Conservation (phyloP, 495 filamentous ascomycete species). For the Lasiosphaeria hispida region DNA sequence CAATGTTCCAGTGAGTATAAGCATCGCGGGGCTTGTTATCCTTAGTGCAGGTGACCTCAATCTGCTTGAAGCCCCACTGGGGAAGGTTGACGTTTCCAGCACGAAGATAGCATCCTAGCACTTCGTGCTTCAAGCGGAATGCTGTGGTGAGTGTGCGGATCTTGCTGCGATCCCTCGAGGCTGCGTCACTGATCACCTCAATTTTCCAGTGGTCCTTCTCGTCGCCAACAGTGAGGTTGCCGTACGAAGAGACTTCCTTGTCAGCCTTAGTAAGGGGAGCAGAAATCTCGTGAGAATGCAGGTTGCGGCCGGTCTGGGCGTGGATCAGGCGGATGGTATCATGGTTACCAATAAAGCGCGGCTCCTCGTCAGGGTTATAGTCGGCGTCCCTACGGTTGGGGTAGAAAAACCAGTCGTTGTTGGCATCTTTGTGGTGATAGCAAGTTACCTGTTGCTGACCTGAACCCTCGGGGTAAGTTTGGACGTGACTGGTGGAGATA, state of each 20-base stretch:
- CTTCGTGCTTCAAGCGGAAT: conserved; percentile 82
- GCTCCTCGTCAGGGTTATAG: conserved; percentile 66
- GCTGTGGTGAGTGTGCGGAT: conserved; percentile 90
- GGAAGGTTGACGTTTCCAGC: conserved; percentile 96
- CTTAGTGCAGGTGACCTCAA: conserved; percentile 93
- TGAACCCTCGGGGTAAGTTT: conserved; percentile 93
- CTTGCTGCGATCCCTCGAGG: conserved; percentile 79
- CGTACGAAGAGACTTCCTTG: conserved; percentile 90
- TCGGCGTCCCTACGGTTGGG: conserved; percentile 75
- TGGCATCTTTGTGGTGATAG: conserved; percentile 99
- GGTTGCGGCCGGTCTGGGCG: conserved; percentile 90
- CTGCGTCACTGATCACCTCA: conserved; percentile 86
- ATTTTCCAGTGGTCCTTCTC: conserved; percentile 98
- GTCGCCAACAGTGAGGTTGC: conserved; percentile 94
- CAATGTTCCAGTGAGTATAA: conserved; percentile 99
- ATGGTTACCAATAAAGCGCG: conserved; percentile 72
- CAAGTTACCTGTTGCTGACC: conserved; percentile 95
- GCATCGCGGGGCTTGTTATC: conserved; percentile 88
- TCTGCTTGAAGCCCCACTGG: conserved; percentile 99
- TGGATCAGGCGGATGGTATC: conserved; percentile 86
- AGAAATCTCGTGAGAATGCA: conserved; percentile 86
- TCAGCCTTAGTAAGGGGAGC: conserved; percentile 89
- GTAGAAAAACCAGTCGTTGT: conserved; percentile 99
- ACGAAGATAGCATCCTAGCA: conserved; percentile 87
- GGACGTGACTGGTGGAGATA: conserved; percentile 68